Conservation (phyloP, 208 protist genomes). For the Wallacemonas rigidus region DNA sequence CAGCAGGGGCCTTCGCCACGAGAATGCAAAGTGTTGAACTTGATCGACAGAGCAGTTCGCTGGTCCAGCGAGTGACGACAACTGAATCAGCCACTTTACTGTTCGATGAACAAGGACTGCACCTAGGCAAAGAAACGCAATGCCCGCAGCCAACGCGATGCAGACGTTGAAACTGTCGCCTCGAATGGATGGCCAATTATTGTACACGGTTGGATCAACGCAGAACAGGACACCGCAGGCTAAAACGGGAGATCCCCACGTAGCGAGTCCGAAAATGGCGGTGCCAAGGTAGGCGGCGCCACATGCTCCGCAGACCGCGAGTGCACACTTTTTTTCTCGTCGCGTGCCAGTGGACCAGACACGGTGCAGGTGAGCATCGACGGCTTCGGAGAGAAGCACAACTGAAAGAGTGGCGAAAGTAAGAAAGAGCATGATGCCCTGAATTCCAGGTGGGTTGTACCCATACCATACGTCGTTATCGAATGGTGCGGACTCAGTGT, state of each 20-base stretch:
- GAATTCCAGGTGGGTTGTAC: slow-evolving; percentile 14
- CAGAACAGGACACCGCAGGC: slow-evolving; percentile 10
- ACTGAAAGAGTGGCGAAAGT: slow-evolving; percentile 1
- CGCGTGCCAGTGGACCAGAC: neutral
- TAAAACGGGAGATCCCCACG: slow-evolving; percentile 1
- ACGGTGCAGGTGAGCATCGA: neutral
- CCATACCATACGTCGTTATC: slow-evolving; percentile 14
- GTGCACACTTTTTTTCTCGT: neutral
- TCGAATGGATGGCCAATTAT: slow-evolving; percentile 12
- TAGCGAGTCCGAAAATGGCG: neutral
- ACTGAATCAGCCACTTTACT: neutral
- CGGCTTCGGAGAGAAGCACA: slow-evolving; percentile 7
- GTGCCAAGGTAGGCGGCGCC: neutral
- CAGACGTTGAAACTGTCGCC: slow-evolving; percentile 16
- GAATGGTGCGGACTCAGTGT: slow-evolving; percentile 14
- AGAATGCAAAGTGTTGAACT: neutral
- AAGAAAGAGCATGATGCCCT: slow-evolving; percentile 10
- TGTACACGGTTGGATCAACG: slow-evolving; percentile 12
- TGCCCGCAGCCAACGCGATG: slow-evolving; percentile 5
- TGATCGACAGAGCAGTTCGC: neutral
- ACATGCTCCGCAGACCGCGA: neutral
- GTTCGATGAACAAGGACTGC: neutral
- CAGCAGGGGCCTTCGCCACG: slow-evolving; percentile 21
- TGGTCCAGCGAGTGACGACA: neutral
- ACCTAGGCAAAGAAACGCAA: neutral